phyloP scores from a whole-genome alignment of 2,329 filamentous ascomycete genomes.

The Epichloe baconii region DNA sequence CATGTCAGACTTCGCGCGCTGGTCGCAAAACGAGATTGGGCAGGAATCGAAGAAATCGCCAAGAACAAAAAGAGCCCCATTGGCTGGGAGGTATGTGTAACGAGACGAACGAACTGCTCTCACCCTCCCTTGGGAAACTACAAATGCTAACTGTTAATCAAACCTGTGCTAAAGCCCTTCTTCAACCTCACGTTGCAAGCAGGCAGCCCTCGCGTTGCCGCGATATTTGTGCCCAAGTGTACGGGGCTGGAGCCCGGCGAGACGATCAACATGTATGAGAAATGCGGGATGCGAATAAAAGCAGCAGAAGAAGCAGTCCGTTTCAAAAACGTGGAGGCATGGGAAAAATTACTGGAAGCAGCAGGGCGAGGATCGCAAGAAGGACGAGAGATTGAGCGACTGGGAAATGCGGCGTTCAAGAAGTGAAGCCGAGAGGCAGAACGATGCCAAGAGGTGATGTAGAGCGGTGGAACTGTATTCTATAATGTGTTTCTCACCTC shows the following conservation, averaged over 20 bases:
- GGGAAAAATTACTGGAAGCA: conserved; percentile 60
- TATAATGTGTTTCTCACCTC: too few relatives aligned
- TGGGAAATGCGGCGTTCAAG: conserved; percentile 50
- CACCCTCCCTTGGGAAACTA: background rate
- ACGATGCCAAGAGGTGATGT: too few relatives aligned
- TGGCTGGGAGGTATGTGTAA: conserved; percentile 73
- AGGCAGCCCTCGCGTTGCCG: conserved; percentile 77
- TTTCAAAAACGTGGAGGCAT: conserved; percentile 62
- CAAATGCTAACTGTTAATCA: background rate
- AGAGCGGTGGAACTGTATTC: too few relatives aligned
- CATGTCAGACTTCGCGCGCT: conserved; percentile 60
- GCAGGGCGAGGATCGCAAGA: conserved; percentile 56
- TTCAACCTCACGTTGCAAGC: conserved; percentile 81
- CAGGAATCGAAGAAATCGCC: conserved; percentile 75
- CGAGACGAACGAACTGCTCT: background rate
- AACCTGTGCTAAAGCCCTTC: conserved; percentile 49
- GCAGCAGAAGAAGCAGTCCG: conserved; percentile 86
- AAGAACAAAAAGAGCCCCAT: conserved; percentile 78
- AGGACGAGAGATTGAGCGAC: conserved; percentile 67
- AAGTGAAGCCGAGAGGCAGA: conserved; percentile 9
- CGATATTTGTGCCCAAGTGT: conserved; percentile 79
- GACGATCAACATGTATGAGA: conserved; percentile 84
- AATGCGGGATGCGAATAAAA: conserved; percentile 79
- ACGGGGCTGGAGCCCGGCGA: conserved; percentile 54
- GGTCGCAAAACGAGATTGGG: conserved; percentile 83